phyloP scores from a whole-genome alignment of 78 protist genomes.

The Dictyostelium purpureum region DNA sequence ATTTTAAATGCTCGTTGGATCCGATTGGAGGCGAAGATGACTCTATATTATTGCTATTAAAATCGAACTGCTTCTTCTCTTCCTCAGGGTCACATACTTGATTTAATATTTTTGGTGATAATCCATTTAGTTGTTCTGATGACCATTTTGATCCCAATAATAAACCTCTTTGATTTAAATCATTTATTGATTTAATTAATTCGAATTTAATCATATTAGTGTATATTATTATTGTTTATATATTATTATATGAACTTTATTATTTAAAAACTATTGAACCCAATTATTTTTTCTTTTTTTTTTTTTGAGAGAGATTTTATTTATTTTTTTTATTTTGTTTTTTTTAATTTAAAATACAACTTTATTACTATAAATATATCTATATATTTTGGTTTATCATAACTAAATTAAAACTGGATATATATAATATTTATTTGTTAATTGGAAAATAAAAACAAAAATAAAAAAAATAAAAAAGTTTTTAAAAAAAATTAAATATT shows the following conservation, averaged over 20 bases:
- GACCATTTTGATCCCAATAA: conserved; percentile 64
- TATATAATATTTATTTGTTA: no score
- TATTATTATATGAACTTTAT: background rate
- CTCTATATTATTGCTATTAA: background rate
- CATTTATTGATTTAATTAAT: conserved; percentile 44
- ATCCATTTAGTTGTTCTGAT: conserved; percentile 59
- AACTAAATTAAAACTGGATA: no score
- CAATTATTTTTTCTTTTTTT: background rate
- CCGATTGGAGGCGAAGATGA: conserved; percentile 23
- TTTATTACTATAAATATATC: background rate
- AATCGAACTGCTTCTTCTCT: background rate
- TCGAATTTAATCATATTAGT: conserved; percentile 2
- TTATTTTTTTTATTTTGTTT: background rate
- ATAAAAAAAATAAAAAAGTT: no score
- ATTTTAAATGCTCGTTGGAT: conserved; percentile 22
- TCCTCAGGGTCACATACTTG: background rate
- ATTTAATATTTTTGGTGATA: background rate
- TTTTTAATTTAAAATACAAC: background rate
- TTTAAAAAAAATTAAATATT: no score
- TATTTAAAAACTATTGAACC: background rate
- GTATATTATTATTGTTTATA: background rate
- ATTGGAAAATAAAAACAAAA: no score
- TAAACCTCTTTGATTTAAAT: conserved; percentile 47
- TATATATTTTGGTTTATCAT: no score
- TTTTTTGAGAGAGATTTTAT: background rate